These are phyloP conservation scores for Volvox carteri DNA, from an alignment of 163 green algal species.

Conservation along the genomic window DNA sequence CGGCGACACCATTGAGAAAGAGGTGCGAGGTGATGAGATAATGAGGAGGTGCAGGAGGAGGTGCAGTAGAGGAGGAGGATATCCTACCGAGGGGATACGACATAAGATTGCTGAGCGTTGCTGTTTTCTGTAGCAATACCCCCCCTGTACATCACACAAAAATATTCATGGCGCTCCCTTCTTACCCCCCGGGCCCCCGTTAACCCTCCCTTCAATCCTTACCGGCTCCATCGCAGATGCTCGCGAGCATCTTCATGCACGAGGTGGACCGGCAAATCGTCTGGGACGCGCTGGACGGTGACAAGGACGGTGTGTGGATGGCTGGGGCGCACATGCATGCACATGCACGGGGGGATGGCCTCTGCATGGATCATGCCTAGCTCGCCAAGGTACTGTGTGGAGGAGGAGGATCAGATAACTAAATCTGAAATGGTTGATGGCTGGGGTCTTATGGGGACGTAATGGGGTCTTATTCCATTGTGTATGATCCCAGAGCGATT, in stretches of 20 bases:
- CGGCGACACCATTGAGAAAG: background rate
- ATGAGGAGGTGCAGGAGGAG: background rate
- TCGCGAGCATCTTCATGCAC: constrained; percentile 14
- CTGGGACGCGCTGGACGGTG: constrained; percentile 44
- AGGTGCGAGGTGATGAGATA: too few relatives aligned
- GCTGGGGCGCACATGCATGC: background rate
- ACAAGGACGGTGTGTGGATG: constrained; percentile 24
- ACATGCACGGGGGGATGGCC: background rate
- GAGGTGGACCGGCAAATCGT: constrained; percentile 17
- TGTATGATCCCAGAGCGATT: background rate
- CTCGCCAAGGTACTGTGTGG: too few relatives aligned
- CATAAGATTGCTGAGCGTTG: background rate
- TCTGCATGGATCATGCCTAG: too few relatives aligned
- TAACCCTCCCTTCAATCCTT: background rate
- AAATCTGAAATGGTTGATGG: background rate
- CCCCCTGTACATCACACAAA: background rate
- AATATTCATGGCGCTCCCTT: background rate
- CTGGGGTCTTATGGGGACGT: background rate
- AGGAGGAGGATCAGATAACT: background rate
- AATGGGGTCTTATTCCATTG: background rate
- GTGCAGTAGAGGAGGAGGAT: background rate
- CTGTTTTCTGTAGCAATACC: background rate
- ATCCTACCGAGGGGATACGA: background rate
- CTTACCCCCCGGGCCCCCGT: background rate
- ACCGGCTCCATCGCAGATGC: background rate